Percentiles rank a stretch among this genome's conserved stretches.
Evolutionary conservation across 495 filamentous ascomycete species (phyloP).

Genomic region (Podospora pseudoanserina): DNA sequence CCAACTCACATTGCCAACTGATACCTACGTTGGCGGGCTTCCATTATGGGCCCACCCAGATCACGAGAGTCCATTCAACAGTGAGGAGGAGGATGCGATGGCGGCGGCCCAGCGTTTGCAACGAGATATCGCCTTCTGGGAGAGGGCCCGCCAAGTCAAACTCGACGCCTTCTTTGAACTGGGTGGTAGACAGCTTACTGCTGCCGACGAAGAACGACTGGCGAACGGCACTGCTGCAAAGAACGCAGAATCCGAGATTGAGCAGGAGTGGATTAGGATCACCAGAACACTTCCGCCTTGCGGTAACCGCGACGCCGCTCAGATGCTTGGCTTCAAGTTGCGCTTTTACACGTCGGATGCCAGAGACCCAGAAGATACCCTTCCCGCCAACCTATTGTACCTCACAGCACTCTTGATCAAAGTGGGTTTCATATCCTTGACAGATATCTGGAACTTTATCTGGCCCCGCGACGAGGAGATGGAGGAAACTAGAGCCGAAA

Average conservation of each 20-base stretch:
- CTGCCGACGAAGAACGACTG: conserved; percentile 45
- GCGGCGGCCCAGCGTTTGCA: conserved; percentile 49
- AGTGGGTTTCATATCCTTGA: conserved; percentile 93
- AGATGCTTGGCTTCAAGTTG: conserved; percentile 95
- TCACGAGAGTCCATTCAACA: conserved; percentile 52
- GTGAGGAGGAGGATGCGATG: conserved; percentile 60
- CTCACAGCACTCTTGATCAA: conserved; percentile 91
- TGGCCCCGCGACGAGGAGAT: conserved; percentile 82
- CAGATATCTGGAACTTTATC: conserved; percentile 88
- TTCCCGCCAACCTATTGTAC: conserved; percentile 89
- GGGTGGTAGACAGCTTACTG: conserved; percentile 55
- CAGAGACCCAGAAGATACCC: conserved; percentile 57
- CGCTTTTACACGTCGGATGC: conserved; percentile 83
- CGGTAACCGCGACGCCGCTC: conserved; percentile 87
- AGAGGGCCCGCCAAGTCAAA: conserved; percentile 67
- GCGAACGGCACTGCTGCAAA: conserved; percentile 43
- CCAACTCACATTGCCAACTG: conserved; percentile 32
- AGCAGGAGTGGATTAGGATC: conserved; percentile 66
- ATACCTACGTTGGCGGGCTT: conserved; percentile 51
- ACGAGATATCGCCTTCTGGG: conserved; percentile 79
- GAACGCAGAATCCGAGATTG: conserved; percentile 47
- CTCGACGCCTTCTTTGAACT: conserved; percentile 85
- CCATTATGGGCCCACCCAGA: conserved; percentile 79
- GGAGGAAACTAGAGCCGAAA: conserved; percentile 61
- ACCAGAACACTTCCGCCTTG: conserved; percentile 77